Evolutionary conservation across 2,329 filamentous ascomycete species (phyloP).

Genomic region (Emericellopsis cladophorae): DNA sequence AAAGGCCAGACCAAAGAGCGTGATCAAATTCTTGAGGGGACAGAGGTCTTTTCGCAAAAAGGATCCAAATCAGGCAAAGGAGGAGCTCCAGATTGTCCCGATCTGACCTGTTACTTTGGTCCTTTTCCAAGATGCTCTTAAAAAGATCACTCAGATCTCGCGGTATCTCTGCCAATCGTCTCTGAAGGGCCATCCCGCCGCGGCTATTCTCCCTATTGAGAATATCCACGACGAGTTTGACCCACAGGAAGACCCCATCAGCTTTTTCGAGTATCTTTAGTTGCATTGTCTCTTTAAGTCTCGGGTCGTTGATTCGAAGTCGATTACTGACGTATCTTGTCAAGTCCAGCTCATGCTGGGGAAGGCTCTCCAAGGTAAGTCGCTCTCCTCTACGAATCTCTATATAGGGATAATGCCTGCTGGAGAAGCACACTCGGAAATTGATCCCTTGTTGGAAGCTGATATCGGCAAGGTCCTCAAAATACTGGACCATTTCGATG

Average conservation of each 20-base stretch:
- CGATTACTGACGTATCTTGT: background rate
- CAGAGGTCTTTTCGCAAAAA: slow-evolving; percentile 33
- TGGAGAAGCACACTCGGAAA: slow-evolving; percentile 27
- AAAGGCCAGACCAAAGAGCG: slow-evolving; percentile 18
- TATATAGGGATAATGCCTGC: slow-evolving; percentile 5
- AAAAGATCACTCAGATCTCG: slow-evolving; percentile 33
- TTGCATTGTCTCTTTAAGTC: background rate
- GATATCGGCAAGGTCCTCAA: slow-evolving; percentile 22
- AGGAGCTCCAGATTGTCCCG: slow-evolving; percentile 13
- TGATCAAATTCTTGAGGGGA: slow-evolving; percentile 28
- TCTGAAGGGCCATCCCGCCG: slow-evolving; percentile 10
- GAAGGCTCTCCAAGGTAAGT: background rate
- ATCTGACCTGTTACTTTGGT: slow-evolving; percentile 11
- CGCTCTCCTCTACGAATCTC: background rate
- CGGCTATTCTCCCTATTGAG: slow-evolving; percentile 20
- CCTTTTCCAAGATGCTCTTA: slow-evolving; percentile 31
- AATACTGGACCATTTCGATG: slow-evolving; percentile 27
- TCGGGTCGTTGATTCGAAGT: background rate
- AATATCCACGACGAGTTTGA: slow-evolving; percentile 24
- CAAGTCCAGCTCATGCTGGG: background rate
- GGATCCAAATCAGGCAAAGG: slow-evolving; percentile 36
- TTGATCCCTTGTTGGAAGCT: slow-evolving; percentile 6
- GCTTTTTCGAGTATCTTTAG: slow-evolving; percentile 15
- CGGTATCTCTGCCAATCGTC: slow-evolving; percentile 20
- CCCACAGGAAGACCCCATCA: slow-evolving; percentile 29